Base-by-base conservation (phyloP, 768 basidiomycete species). In the Amanita inopinata region DNA sequence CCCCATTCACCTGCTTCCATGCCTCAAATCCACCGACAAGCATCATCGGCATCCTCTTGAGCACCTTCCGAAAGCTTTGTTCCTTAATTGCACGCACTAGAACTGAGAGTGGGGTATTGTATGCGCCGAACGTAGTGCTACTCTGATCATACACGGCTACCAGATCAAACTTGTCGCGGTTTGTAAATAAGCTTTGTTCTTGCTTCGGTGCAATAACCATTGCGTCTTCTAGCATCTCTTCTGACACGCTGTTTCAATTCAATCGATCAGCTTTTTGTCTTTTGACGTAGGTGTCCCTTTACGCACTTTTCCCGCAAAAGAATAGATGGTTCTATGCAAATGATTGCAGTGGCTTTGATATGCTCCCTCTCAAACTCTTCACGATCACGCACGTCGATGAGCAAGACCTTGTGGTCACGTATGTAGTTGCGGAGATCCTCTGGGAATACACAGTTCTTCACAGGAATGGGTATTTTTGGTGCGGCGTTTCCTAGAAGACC, bases 141-240 rank as follows among this genome's bases (percentile, higher is more conserved):
- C 67, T 58, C 38, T 71, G 53, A 58, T 98, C 93, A 58, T 92
- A 92, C 3, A 97, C 65, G 11, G 82, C 86, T 18, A 99, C 78
- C 15, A 93, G 60, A 51, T 96, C 92, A 56, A 87, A 94, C 51
- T 84, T 82, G 53, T 91, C 77, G 30, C 94, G 84, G 47, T 89
- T 84, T 31, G 65, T 58, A 58, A 98, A 98, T n/a, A 85, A 67
- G 2, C 70, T 68, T 33, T 67, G 67, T 60, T 97, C 93, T 28
- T 71, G 56, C 27, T 70, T 66, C 1, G 93, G 88, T 0, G 76
- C 78, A 24, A 87, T 64, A 3, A 75, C 62, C 43, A 96, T 72
- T 0, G 86, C 71, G 46, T 83, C 71, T 59, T 94, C 91, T 7
- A 98, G 72, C 19, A 65, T 66, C 33, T 69, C 59, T 1, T 78